Conservation (phyloP, 179 eudicot species). For the Drosera spatulata region DNA sequence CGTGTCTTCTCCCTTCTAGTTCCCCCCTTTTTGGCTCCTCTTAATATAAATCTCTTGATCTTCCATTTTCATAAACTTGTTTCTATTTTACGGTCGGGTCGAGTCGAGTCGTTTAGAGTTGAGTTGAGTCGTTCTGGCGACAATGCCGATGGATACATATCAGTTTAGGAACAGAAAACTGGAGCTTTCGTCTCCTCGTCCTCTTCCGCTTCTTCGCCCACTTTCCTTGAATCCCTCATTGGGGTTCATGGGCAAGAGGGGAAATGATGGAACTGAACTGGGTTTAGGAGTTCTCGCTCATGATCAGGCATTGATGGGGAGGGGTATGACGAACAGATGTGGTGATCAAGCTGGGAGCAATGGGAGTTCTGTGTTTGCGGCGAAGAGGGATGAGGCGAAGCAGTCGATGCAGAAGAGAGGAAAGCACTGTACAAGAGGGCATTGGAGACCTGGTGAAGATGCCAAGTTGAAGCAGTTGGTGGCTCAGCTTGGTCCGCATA, state of each 20-base stretch:
- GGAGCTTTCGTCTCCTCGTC: not conserved
- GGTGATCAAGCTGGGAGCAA: too few species aligned
- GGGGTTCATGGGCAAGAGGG: not conserved
- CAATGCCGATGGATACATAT: not conserved
- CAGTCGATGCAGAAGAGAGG: not conserved
- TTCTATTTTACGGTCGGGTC: not conserved
- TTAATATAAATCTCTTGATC: not conserved
- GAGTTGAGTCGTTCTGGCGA: not conserved
- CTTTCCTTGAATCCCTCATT: not conserved
- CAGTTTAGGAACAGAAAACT: not conserved
- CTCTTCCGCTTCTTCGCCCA: slow-evolving; percentile 1
- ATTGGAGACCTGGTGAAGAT: slow-evolving; percentile 66
- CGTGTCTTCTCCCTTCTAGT: slow-evolving; percentile 12
- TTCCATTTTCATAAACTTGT: not conserved
- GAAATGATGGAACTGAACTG: slow-evolving; percentile 4
- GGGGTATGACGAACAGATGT: not conserved
- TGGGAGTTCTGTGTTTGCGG: not conserved
- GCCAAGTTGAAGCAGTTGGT: slow-evolving; percentile 45
- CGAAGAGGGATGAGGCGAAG: not conserved
- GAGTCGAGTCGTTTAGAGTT: not conserved
- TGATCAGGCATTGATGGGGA: not conserved
- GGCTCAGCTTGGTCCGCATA: slow-evolving; percentile 47
- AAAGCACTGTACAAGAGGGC: slow-evolving; percentile 48
- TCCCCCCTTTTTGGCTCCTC: not conserved
- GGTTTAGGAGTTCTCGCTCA: slow-evolving; percentile 2